phyloP scores from a whole-genome alignment of 345 rosid species.

The Acer negundo region DNA sequence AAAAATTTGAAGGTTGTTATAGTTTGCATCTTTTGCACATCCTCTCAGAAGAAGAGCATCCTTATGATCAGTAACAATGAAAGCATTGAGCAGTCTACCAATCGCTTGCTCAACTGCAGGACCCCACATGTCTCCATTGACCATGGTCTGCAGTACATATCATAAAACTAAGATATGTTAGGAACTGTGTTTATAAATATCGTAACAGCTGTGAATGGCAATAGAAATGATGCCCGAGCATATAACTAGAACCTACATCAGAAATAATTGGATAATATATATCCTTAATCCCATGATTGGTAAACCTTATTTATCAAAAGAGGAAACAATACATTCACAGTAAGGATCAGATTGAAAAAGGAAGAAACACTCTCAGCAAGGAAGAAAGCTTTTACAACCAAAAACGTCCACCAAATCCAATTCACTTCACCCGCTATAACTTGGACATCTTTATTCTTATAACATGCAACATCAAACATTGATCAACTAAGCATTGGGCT shows the following conservation, averaged over 20 bases:
- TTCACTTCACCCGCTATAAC: not conserved
- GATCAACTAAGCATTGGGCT: not conserved
- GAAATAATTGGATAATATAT: not conserved
- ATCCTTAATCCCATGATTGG: not conserved
- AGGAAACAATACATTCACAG: not conserved
- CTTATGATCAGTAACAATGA: constrained; percentile 82
- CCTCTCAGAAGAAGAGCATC: constrained; percentile 67
- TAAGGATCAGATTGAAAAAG: not conserved
- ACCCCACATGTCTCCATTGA: constrained; percentile 82
- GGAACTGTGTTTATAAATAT: constrained; percentile 5
- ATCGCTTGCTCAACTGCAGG: constrained; percentile 86
- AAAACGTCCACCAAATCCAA: not conserved
- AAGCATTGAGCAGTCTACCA: constrained; percentile 87
- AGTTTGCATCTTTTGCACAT: constrained; percentile 74
- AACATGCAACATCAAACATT: not conserved
- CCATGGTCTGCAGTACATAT: constrained; percentile 56
- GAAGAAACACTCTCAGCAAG: not conserved
- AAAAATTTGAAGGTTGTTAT: constrained; percentile 64
- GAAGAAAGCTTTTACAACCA: not conserved
- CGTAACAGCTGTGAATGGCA: constrained; percentile 4
- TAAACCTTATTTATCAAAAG: not conserved
- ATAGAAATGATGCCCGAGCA: constrained; percentile 2
- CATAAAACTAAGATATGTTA: constrained; percentile 4
- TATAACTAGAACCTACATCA: not conserved
- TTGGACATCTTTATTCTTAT: not conserved